Conservation (phyloP, 441 rosid species). For the Gossypium davidsonii region DNA sequence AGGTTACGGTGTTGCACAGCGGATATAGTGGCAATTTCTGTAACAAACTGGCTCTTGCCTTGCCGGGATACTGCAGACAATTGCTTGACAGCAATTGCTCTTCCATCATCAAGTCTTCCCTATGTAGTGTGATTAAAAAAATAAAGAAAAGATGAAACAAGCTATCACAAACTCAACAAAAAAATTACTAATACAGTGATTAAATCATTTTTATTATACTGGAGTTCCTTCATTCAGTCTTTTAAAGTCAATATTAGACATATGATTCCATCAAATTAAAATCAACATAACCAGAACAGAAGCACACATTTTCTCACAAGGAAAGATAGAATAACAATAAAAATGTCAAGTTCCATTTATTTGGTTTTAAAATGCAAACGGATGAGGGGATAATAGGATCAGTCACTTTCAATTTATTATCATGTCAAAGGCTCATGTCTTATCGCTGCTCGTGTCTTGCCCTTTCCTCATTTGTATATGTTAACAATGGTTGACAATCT, state of each 20-base stretch:
- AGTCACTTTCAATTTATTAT: not conserved
- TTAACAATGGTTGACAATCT: not conserved
- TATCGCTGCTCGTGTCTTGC: not conserved
- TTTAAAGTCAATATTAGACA: not conserved
- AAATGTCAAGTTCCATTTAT: not conserved
- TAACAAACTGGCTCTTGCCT: slow-evolving; percentile 48
- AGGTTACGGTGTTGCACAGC: slow-evolving; percentile 38
- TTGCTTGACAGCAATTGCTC: slow-evolving; percentile 48
- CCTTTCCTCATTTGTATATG: not conserved
- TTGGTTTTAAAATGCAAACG: not conserved
- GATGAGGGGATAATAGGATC: not conserved
- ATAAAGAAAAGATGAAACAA: not conserved
- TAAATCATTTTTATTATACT: not conserved
- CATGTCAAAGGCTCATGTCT: not conserved
- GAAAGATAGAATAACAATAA: not conserved
- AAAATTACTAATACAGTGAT: not conserved
- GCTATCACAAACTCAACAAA: not conserved
- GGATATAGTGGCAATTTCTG: slow-evolving; percentile 54
- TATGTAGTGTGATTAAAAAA: not conserved
- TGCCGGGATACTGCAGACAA: slow-evolving; percentile 42
- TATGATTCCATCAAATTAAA: not conserved
- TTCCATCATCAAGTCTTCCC: slow-evolving; percentile 40
- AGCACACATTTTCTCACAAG: not conserved
- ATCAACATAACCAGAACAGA: not conserved
- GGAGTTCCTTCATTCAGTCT: not conserved